Evolutionary conservation across 148 eudicot genomes (phyloP).

Genomic region (Rhododendron williamsianum): DNA sequence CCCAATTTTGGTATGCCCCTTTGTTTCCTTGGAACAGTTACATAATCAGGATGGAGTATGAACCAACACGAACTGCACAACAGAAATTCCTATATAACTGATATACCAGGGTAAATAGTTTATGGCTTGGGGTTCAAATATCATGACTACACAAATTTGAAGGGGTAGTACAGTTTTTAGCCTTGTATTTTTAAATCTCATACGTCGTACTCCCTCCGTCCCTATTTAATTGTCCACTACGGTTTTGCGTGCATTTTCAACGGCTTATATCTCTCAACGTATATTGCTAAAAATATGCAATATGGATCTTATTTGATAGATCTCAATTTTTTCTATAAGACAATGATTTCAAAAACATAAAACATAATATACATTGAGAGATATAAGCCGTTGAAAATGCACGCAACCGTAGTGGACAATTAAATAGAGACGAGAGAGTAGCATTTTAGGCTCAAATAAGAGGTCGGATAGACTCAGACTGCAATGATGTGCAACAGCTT

Average conservation of each 20-base stretch:
- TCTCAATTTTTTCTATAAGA: too few relatives aligned
- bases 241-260: too few relatives aligned
- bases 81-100: background rate
- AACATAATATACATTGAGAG: too few relatives aligned
- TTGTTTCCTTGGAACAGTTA: background rate
- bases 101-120: background rate
- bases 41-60: background rate
- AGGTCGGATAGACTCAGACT: background rate
- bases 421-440: background rate
- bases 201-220: background rate
- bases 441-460: background rate
- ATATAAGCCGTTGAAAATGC: too few relatives aligned
- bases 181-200: background rate
- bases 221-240: too few relatives aligned
- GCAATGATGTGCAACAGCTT: background rate
- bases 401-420: too few relatives aligned
- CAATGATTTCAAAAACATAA: too few relatives aligned
- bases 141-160: background rate
- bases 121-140: background rate
- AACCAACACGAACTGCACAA: background rate
- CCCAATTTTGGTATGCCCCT: background rate
- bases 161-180: background rate
- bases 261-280: too few relatives aligned
- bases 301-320: too few relatives aligned
- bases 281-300: too few relatives aligned